Base-by-base conservation (phyloP, 148 eudicot species). In the Fagopyrum homotropicum region DNA sequence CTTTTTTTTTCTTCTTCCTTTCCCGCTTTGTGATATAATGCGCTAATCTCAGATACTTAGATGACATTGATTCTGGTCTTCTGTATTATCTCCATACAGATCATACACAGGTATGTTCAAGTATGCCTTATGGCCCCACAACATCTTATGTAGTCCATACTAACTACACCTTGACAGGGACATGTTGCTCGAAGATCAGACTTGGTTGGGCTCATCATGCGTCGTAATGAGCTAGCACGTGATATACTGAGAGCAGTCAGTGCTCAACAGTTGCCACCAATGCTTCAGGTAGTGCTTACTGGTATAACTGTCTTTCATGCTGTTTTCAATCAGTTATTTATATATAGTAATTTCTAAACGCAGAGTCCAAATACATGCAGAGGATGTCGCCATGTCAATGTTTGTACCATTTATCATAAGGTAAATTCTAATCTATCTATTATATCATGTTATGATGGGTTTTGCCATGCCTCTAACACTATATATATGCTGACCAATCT, bases 151-250 rank as follows among this genome's bases (percentile, higher is more conserved):
- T 45, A 45, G 22, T 63, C 16, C 73, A 19, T 72, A 26, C 76
- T 77, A 80, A 43, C 70, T 72, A 73, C 78, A 66, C 47, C 12
- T 12, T 77, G 79, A 68, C 75, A 95, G 98, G 98, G 94, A 79
- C 60, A 86, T 45, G 57, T 76, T 69, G 93, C 88, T 17, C 83
- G 81, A 77, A 87, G 99, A 82, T 86, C 98, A 74, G 91, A 96
- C 84, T 83, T 96, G 85, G 82, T 92, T 76, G 97, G 99, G 82
- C 84, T 96, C 69, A 89, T 96, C 72, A 90, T 96, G 91, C 98
- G 99, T 50, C 98, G 99, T 63, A 96, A 96, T 87, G 98, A 92
- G 77, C 89, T 96, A 77, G 97, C 99, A 77, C 91, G 83, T 85
- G 92, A 89, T 80, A 83, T 96, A 66, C 80, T 89, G 44, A 92